phyloP scores from a whole-genome alignment of 768 basidiomycete species.

The Phaeolepiota aurea region DNA sequence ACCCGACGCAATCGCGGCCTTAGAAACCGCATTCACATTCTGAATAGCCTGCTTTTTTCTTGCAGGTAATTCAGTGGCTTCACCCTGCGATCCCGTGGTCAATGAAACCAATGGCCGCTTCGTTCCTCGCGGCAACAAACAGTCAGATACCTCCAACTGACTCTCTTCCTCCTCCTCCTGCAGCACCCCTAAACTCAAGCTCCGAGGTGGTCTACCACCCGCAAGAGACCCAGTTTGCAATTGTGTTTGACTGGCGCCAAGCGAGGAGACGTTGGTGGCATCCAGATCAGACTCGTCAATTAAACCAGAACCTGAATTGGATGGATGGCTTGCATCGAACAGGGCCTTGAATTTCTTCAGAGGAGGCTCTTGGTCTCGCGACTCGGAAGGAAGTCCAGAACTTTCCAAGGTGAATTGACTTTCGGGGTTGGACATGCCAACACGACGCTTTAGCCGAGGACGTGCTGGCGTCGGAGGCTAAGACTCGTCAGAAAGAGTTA shows the following conservation, averaged over 20 bases:
- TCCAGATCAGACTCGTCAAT: constrained; percentile 10
- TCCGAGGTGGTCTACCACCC: constrained; percentile 4
- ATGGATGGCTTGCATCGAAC: constrained; percentile 59
- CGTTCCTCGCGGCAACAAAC: constrained; percentile 12
- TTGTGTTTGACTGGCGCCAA: constrained; percentile 21
- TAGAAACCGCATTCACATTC: constrained; percentile 23
- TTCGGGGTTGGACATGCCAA: constrained; percentile 21
- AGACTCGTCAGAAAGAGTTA: no score
- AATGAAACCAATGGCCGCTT: constrained; percentile 32
- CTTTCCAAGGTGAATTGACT: constrained; percentile 9
- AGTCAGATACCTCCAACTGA: constrained; percentile 5
- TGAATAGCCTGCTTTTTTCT: constrained; percentile 38
- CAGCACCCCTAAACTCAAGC: constrained; percentile 20
- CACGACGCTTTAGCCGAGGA: constrained; percentile 47
- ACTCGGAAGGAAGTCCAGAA: constrained; percentile 11
- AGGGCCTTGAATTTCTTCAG: constrained; percentile 65
- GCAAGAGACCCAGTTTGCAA: constrained; percentile 18
- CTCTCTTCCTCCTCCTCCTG: constrained; percentile 53
- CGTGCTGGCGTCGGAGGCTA: constrained; percentile 34
- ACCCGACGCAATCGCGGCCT: constrained; percentile 1
- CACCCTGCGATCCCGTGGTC: constrained; percentile 29
- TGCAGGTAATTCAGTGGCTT: constrained; percentile 24
- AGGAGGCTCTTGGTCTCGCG: constrained; percentile 39
- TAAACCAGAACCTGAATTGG: constrained; percentile 7
- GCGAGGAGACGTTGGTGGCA: constrained; percentile 4